Evolutionary conservation across 306 rosid species (phyloP).

Genomic region (Styphnolobium japonicum): DNA sequence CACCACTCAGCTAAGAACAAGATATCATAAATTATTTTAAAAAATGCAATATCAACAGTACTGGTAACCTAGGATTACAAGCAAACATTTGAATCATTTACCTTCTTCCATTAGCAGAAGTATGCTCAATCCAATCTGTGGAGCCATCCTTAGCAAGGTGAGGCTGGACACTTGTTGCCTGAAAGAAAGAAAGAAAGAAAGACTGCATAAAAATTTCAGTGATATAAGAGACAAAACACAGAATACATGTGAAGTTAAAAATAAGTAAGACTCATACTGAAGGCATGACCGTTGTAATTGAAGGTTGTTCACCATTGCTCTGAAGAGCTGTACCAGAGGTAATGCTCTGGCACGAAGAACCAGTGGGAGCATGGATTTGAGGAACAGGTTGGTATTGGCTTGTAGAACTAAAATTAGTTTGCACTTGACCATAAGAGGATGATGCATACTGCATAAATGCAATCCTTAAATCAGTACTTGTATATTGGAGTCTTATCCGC

Average conservation of each 20-base stretch:
- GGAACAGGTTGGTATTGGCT: constrained; percentile 59
- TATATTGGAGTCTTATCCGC: background rate
- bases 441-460: constrained; percentile 56
- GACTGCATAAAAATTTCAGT: background rate
- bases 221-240: background rate
- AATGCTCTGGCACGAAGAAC: constrained; percentile 49
- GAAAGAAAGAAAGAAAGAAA: constrained; percentile 29
- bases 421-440: constrained; percentile 67
- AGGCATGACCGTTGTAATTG: constrained; percentile 40
- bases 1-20: background rate
- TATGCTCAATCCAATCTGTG: constrained; percentile 86
- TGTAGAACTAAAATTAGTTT: constrained; percentile 45
- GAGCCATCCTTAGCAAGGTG: constrained; percentile 37
- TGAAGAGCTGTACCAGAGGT: constrained; percentile 44
- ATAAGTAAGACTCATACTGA: constrained; percentile 45
- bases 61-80: constrained; percentile 13
- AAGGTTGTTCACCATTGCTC: constrained; percentile 49
- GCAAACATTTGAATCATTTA: constrained; percentile 36
- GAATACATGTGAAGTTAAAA: constrained; percentile 5
- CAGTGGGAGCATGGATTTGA: constrained; percentile 50
- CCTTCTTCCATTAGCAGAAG: constrained; percentile 84
- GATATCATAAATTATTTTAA: background rate
- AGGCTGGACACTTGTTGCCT: constrained; percentile 50
- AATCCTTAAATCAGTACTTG: constrained; percentile 29
- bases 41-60: background rate